Percentiles rank a stretch among this genome's conserved stretches.
Conservation (phyloP, 2,329 filamentous ascomycete species). For the Trichophyton rubrum region DNA sequence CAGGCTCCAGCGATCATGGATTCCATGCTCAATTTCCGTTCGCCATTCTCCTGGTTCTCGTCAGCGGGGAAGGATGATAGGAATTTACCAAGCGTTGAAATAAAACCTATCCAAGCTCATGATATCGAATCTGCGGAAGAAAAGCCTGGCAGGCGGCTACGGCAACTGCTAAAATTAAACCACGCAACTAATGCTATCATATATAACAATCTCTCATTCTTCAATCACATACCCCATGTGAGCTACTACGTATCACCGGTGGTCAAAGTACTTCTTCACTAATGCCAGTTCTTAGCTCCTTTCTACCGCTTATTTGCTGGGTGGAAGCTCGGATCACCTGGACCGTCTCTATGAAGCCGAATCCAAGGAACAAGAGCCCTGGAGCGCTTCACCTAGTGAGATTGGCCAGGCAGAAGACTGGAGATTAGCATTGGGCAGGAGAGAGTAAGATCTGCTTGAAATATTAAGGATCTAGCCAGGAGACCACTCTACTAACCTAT, state of each 20-base stretch:
- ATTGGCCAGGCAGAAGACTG: slow-evolving; percentile 65
- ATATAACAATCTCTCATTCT: slow-evolving; percentile 59
- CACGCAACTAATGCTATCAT: slow-evolving; percentile 81
- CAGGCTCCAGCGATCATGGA: slow-evolving; percentile 8
- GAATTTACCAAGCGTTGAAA: slow-evolving; percentile 21
- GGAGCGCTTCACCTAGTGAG: slow-evolving; percentile 74
- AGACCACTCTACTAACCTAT: not conserved
- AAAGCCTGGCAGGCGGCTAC: slow-evolving; percentile 68
- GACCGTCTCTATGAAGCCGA: slow-evolving; percentile 71
- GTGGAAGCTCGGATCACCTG: slow-evolving; percentile 59
- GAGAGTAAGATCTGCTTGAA: slow-evolving; percentile 37
- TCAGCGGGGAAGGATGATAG: not conserved
- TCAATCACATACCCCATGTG: slow-evolving; percentile 74
- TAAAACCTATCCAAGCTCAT: slow-evolving; percentile 61
- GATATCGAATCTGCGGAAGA: slow-evolving; percentile 69
- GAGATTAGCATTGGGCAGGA: slow-evolving; percentile 69
- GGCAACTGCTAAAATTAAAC: slow-evolving; percentile 82
- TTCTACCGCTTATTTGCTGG: slow-evolving; percentile 73
- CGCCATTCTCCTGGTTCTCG: slow-evolving; percentile 6
- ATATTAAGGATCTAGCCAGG: not conserved
- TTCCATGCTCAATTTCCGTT: slow-evolving; percentile 14
- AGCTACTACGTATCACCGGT: slow-evolving; percentile 15
- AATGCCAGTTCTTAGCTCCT: slow-evolving; percentile 43
- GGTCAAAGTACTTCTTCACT: not conserved
- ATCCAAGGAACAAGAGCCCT: slow-evolving; percentile 58